phyloP scores from a whole-genome alignment of 495 filamentous ascomycete species.

The Aspergillus kassunensis region DNA sequence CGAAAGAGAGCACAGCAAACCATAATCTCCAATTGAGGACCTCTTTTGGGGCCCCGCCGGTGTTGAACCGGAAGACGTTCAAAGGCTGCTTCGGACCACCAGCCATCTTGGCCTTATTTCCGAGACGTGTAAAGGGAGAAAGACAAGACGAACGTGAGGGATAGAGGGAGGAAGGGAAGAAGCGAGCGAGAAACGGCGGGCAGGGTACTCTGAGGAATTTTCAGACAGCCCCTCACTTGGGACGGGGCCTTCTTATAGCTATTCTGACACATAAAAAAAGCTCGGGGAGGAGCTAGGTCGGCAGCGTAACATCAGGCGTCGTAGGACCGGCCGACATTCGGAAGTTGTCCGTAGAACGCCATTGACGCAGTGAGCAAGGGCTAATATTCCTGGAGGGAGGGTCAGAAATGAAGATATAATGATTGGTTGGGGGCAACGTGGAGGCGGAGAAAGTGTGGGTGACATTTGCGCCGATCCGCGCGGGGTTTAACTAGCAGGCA shows the following conservation, averaged over 20 bases:
- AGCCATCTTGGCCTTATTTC: conserved; percentile 28
- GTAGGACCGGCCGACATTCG: not conserved
- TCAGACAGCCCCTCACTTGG: not conserved
- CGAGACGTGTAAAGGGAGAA: not conserved
- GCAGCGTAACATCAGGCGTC: not conserved
- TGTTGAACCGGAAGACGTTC: conserved; percentile 60
- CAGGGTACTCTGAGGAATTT: too few species aligned
- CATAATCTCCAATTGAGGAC: conserved; percentile 63
- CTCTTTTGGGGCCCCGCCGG: conserved; percentile 48
- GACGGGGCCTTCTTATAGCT: not conserved
- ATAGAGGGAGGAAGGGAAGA: not conserved
- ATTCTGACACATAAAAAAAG: not conserved
- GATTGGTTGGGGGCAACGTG: not conserved
- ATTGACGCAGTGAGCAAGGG: not conserved
- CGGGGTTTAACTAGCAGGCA: not conserved
- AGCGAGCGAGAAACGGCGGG: not conserved
- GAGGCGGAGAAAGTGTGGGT: not conserved
- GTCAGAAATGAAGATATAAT: not conserved
- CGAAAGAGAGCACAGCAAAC: conserved; percentile 64
- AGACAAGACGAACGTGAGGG: not conserved
- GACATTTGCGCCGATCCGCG: not conserved
- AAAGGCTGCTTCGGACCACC: conserved; percentile 61
- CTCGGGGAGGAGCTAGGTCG: not conserved
- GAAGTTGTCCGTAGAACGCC: conserved; percentile 1
- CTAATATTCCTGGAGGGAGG: not conserved